A percentile compares a stretch with the other conserved stretches of the same genome.
These are phyloP conservation scores for Nakaseomyces delphensis DNA, from an alignment of 1,139 yeast species.

Conservation along the genomic window DNA sequence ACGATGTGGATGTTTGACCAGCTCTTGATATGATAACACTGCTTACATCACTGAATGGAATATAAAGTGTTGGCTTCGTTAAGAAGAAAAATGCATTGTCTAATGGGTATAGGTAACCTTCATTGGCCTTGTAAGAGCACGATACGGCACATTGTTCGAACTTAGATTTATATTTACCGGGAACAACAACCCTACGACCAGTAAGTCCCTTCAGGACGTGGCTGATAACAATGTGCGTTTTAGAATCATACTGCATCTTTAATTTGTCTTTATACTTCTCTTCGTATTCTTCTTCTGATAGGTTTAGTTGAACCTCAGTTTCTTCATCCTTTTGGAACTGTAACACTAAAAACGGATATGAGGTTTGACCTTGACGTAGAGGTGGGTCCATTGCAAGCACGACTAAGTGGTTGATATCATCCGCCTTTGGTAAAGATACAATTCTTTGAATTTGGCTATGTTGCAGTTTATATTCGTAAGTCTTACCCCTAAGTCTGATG, in stretches of 20 bases:
- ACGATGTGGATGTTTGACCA: slow-evolving; percentile 69
- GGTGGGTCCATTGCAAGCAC: slow-evolving; percentile 95
- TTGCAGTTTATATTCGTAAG: slow-evolving; percentile 93
- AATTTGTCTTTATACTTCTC: slow-evolving; percentile 68
- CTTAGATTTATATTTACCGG: slow-evolving; percentile 74
- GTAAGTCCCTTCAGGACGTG: slow-evolving; percentile 87
- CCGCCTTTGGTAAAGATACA: slow-evolving; percentile 88
- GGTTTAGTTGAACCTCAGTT: slow-evolving; percentile 79
- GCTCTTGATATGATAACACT: slow-evolving; percentile 80
- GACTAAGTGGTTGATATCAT: slow-evolving; percentile 80
- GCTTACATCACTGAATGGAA: slow-evolving; percentile 76
- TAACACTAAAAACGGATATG: slow-evolving; percentile 84
- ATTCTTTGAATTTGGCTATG: slow-evolving; percentile 85
- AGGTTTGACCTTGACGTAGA: slow-evolving; percentile 85
- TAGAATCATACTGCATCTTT: slow-evolving; percentile 68
- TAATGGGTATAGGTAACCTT: slow-evolving; percentile 83
- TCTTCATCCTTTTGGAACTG: slow-evolving; percentile 89
- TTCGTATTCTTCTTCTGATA: slow-evolving; percentile 75
- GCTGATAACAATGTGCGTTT: slow-evolving; percentile 79
- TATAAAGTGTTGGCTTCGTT: slow-evolving; percentile 88
- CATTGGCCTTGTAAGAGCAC: slow-evolving; percentile 90
- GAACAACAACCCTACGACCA: slow-evolving; percentile 74
- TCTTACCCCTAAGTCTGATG: slow-evolving; percentile 89
- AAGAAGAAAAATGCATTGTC: slow-evolving; percentile 87
- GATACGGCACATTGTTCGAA: slow-evolving; percentile 75